Conservation (phyloP, 2,329 filamentous ascomycete genomes). For the Alternaria solani region DNA sequence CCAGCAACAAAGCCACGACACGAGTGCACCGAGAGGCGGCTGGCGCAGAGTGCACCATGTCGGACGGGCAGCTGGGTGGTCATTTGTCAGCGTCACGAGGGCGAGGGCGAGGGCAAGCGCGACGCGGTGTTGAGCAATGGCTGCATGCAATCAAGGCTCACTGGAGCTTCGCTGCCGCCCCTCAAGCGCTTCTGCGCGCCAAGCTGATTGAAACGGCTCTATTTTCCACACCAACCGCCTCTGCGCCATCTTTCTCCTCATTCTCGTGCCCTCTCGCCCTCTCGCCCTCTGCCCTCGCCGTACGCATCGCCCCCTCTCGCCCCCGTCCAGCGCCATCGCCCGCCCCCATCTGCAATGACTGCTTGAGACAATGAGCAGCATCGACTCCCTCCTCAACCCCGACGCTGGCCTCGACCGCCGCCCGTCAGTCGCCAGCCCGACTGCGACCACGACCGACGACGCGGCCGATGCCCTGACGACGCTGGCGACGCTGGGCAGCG, state of each 20-base stretch:
- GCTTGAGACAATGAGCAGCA: slow-evolving; percentile 43
- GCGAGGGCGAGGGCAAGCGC: neutral
- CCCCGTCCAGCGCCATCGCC: neutral
- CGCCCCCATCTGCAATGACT: slow-evolving; percentile 14
- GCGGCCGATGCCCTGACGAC: slow-evolving; percentile 52
- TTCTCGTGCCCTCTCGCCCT: neutral
- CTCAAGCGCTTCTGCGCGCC: slow-evolving; percentile 18
- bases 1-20: neutral
- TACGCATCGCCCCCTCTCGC: neutral
- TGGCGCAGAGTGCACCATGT: neutral
- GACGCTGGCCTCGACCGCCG: slow-evolving; percentile 27
- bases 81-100: slow-evolving; percentile 17
- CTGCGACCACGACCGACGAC: slow-evolving; percentile 44
- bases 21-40: neutral
- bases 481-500: slow-evolving; percentile 45
- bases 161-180: slow-evolving; percentile 7
- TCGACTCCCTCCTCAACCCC: slow-evolving; percentile 49
- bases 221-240: slow-evolving; percentile 24
- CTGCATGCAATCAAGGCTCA: slow-evolving; percentile 16
- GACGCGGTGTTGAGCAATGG: neutral
- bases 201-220: slow-evolving; percentile 24
- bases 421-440: slow-evolving; percentile 19
- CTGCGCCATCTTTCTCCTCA: slow-evolving; percentile 3
- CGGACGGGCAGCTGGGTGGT: neutral
- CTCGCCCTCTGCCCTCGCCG: neutral